Base-by-base conservation (phyloP, 1,139 yeast genomes). In the Taphrina populina region DNA sequence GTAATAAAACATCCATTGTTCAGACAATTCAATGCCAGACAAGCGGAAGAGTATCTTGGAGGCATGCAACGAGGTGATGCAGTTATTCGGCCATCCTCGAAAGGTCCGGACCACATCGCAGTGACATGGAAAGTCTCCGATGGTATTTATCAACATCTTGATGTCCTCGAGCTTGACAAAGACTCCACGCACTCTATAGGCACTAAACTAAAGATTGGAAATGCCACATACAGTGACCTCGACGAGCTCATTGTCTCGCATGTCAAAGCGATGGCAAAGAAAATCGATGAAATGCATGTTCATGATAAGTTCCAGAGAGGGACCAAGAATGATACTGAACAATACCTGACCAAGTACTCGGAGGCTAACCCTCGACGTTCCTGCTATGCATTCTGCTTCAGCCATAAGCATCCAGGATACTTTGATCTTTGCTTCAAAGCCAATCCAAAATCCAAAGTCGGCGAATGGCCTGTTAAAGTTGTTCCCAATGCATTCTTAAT, bases 91-190 rank as follows among this genome's bases (percentile, higher is more conserved):
- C 98, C 97, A 8, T 88, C 96, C 0, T 87, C 95, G 5, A 82
- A 83, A 61, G 98, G 98, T 32, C 77, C 80, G 40, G 85, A 87
- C 62, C 96, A 82, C 69, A 77, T 92, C 64, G 90, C 96, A 1
- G 84, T 90, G 36, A 92, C 99, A 0, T 92, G 98, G 97, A 92
- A 92, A 68, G 90, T 94, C 35, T 92, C 88, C 59, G 92, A 86
- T 65, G 85, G 83, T 67, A 73, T 92, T 62, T 94, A 84, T 72
- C 98, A 94, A 69, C 97, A 92, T 69, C 75, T 94, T 61, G 90
- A 88, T 64, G 85, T 92, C 47, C 77, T 83, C 62, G 98, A 92
- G 70, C 76, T 78, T 54, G 81, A 78, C 58, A 81, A 80, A 65
- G 80, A 76, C 57, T 80, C 77, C 64, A 85, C 81, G 46, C 81